Base-by-base conservation (phyloP, 176 grass and related monocot genomes). In the Urochloa ruziziensis region DNA sequence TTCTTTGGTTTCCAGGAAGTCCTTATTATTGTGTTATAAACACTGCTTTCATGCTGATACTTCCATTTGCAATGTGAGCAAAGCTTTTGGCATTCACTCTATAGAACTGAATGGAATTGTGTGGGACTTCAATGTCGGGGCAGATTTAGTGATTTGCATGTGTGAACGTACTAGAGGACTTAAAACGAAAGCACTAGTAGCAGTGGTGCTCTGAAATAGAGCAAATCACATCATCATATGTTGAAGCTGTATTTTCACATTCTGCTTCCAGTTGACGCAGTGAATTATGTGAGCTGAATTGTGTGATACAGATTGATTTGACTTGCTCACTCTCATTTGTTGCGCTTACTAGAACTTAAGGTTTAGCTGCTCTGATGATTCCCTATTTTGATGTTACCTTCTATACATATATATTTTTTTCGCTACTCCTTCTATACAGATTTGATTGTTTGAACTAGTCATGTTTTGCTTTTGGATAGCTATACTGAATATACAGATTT, bases 371-470 rank as follows among this genome's bases (percentile, higher is more conserved):
- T 52, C 61, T 29, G 30, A 35, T 56, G 49, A 75, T 15, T 30
- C 42, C 36, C 33, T 34, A 73, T 71, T n/a, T 47, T 71, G 68
- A 48, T 71, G 43, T 70, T 46, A 17, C 28, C 67, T 68, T 67
- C 35, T 44, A 17, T 70, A 70, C 13, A 27, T 40, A 14, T 40
- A 9, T 69, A 37, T 43, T n/a, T n/a, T n/a, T n/a, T n/a, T n/a
- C n/a, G n/a, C n/a, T n/a, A n/a, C n/a, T n/a, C n/a, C n/a, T n/a
- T n/a, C 37, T 39, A 39, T 40, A 40, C 39, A 0, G 39, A 37
- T 40, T 40, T 40, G 42, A 47, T 70, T 47, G 27, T 71, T 43
- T 63, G 54, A 84, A 64, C 32, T 33, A 43, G 40, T 82, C 83
- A 15, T 69, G 60, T 78, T 44, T 32, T 42, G 8, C 19, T 19